phyloP scores from a whole-genome alignment of 306 rosid species.

The Pyrus pyrifolia region DNA sequence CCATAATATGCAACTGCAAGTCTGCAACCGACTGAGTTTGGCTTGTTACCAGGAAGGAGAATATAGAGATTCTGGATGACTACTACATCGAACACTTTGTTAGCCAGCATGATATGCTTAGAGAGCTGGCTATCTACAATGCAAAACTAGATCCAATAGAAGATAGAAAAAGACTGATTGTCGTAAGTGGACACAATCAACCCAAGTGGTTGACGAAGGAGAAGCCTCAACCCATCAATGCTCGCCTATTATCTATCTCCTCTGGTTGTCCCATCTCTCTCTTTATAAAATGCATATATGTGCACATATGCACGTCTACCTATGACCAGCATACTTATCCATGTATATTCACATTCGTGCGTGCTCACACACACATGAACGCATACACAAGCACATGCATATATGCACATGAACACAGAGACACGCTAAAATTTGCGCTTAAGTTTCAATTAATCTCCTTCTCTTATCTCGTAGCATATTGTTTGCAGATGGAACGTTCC shows the following conservation, averaged over 20 bases:
- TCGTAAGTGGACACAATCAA: constrained; percentile 27
- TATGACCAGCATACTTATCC: neutral
- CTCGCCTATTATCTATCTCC: constrained; percentile 47
- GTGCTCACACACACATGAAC: neutral
- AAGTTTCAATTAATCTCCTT: neutral
- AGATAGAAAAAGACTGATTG: constrained; percentile 31
- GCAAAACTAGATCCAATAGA: constrained; percentile 23
- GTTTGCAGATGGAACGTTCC: constrained; percentile 45
- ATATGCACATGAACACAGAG: too few relatives aligned
- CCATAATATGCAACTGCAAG: neutral
- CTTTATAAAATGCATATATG: neutral
- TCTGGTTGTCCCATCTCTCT: constrained; percentile 24
- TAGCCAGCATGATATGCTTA: constrained; percentile 44
- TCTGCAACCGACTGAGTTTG: neutral
- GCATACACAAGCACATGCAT: too few relatives aligned
- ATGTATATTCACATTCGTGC: too few relatives aligned
- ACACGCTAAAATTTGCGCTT: neutral
- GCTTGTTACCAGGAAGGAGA: constrained; percentile 29
- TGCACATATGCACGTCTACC: neutral
- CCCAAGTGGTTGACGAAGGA: constrained; percentile 52
- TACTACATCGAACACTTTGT: constrained; percentile 41
- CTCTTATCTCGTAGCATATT: neutral
- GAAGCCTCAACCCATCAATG: constrained; percentile 24
- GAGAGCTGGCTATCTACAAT: constrained; percentile 44
- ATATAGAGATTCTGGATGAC: constrained; percentile 15